Evolutionary conservation across 768 basidiomycete genomes (phyloP).

Genomic region (Nevesoporus exiguus): DNA sequence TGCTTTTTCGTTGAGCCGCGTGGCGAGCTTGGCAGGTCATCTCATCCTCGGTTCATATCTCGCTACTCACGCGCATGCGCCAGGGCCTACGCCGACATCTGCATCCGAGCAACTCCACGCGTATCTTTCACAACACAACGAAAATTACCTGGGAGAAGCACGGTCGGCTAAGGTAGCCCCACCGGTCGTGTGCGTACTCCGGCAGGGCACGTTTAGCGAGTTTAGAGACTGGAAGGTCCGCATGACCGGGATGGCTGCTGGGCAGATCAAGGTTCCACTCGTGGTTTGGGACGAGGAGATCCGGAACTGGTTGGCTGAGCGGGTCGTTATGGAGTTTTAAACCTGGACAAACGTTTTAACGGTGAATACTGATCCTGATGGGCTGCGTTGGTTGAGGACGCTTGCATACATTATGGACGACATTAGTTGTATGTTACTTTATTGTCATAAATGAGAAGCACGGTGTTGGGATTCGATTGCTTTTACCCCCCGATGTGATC

Average conservation of each 20-base stretch:
- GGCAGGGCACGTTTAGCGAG: slow-evolving; percentile 19
- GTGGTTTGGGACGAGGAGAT: slow-evolving; percentile 15
- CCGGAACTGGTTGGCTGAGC: slow-evolving; percentile 15
- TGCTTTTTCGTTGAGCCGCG: slow-evolving; percentile 20
- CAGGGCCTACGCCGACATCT: background rate
- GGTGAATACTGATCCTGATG: background rate
- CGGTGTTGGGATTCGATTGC: no score
- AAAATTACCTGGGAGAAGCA: slow-evolving; percentile 16
- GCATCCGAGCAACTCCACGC: slow-evolving; percentile 8
- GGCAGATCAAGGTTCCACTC: slow-evolving; percentile 20
- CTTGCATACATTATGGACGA: background rate
- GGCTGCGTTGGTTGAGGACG: background rate
- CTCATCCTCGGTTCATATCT: background rate
- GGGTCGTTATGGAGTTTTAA: slow-evolving; percentile 17
- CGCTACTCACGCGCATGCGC: background rate
- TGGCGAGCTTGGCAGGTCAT: slow-evolving; percentile 7
- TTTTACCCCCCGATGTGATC: no score
- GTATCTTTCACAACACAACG: slow-evolving; percentile 10
- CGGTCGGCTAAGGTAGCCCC: slow-evolving; percentile 2
- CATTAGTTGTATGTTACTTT: background rate
- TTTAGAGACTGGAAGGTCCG: slow-evolving; percentile 21
- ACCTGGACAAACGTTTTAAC: background rate
- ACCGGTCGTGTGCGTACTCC: slow-evolving; percentile 16
- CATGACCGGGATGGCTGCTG: slow-evolving; percentile 12
- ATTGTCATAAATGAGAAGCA: background rate